Base-by-base conservation (phyloP, 2,329 filamentous ascomycete genomes). In the Scytalidium lignicola region DNA sequence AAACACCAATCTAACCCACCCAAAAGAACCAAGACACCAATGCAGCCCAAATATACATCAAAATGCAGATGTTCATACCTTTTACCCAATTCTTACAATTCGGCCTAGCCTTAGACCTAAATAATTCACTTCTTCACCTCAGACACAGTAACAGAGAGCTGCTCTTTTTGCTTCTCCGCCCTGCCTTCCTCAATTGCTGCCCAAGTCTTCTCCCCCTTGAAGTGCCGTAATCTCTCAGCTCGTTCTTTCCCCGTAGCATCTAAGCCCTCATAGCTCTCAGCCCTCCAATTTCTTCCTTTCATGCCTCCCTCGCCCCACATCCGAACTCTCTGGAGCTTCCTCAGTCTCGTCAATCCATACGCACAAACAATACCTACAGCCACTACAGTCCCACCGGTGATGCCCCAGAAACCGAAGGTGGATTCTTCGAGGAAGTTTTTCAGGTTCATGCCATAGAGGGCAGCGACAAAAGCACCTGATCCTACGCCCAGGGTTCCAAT, bases 361-460 rank as follows among this genome's bases (percentile, higher is more conserved):
- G 81, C 79, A 71, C 88, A 92, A 46, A 96, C 88, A 8, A 91
- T 59, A 48, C 85, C 78, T 13, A 88, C 89, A 66, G 91, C 83
- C 49, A 85, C 61, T 49, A 85, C 78, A 50, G 88, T 95, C 52
- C 80, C 73, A 17, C 73, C 75, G 2, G 86, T 89, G 52, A 99
- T 84, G 47, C 80, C 80, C 43, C 77, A 78, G 66, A 99, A 97
- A 10, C 92, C 93, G 67, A 89, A 80, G 67, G 89, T 81, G 1
- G 88, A 91, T 65, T 97, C 92, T 72, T 99, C 93, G 60, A 97
- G 90, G 68, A 96, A 97, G 70, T 97, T 97, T 66, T 96, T 95
- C 56, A 99, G 74, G 72, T 99, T 99, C 91, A 97, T 97, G 60
- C 93, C 93, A 76, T 97, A 99, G n/a, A 99, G 82, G n/a, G 91